phyloP scores from a whole-genome alignment of 2,329 filamentous ascomycete genomes.

The Claviceps humidiphila region DNA sequence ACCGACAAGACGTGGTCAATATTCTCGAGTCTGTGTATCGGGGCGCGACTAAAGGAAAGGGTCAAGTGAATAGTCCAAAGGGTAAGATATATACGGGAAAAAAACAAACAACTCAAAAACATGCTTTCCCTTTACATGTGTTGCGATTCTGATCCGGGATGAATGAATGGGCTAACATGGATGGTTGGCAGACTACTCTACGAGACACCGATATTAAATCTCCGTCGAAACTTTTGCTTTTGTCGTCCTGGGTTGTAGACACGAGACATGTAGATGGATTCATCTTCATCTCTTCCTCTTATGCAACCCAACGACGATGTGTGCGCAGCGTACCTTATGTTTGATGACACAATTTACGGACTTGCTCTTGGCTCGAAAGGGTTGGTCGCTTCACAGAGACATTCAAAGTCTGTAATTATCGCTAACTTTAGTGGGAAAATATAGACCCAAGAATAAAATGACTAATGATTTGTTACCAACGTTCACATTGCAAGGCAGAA shows the following conservation, averaged over 20 bases:
- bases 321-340: background rate
- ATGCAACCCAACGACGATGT: background rate
- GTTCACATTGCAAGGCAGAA: too few relatives aligned
- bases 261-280: background rate
- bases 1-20: constrained; percentile 97
- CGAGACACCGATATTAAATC: constrained; percentile 23
- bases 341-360: background rate
- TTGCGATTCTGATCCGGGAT: background rate
- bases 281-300: too few relatives aligned
- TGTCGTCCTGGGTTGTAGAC: background rate
- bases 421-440: constrained; percentile 4
- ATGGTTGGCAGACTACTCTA: constrained; percentile 19
- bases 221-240: background rate
- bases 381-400: constrained; percentile 15
- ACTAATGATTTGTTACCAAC: background rate
- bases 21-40: constrained; percentile 97
- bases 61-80: constrained; percentile 93
- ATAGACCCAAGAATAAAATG: background rate
- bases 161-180: background rate
- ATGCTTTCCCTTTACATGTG: background rate
- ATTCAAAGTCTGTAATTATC: background rate
- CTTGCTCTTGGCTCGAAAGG: constrained; percentile 7
- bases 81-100: constrained; percentile 21
- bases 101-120: background rate
- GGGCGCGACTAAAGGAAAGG: constrained; percentile 94